Conservation (phyloP, 768 basidiomycete species). For the Tephrocybe sp. region DNA sequence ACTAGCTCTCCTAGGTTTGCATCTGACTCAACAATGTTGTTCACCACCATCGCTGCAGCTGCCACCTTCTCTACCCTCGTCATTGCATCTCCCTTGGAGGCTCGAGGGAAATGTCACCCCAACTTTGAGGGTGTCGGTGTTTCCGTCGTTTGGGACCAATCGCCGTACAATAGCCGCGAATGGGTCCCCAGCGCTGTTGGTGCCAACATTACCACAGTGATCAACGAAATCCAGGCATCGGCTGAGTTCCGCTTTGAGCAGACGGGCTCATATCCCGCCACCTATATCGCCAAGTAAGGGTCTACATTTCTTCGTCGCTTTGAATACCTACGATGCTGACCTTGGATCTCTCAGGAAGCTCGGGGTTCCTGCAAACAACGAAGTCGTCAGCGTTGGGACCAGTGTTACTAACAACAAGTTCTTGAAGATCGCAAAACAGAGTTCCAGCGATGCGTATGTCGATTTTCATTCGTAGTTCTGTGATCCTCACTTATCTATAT, state of each 20-base stretch:
- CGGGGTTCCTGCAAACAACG: constrained; percentile 6
- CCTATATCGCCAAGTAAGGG: constrained; percentile 9
- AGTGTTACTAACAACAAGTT: not conserved
- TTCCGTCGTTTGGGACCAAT: constrained; percentile 10
- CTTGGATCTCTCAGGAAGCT: constrained; percentile 3
- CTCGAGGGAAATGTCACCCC: constrained; percentile 9
- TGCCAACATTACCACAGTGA: constrained; percentile 9
- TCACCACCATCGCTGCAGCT: not conserved
- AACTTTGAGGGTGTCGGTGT: constrained; percentile 14
- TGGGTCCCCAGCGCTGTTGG: constrained; percentile 8
- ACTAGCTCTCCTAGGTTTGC: not conserved
- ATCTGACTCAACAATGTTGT: not conserved
- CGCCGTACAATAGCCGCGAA: constrained; percentile 7
- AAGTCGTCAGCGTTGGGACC: constrained; percentile 7
- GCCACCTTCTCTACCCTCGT: constrained; percentile 1
- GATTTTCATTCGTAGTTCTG: too few species aligned
- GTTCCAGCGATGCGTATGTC: constrained; percentile 8
- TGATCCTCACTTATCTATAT: too few species aligned
- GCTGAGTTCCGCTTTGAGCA: constrained; percentile 12
- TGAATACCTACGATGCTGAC: not conserved
- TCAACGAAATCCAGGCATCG: not conserved
- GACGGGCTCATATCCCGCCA: not conserved
- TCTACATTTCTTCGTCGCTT: not conserved
- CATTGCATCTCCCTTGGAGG: constrained; percentile 7
- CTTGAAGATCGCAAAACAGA: constrained; percentile 1